These are phyloP conservation scores for Thermothielavioides terrestris DNA, from an alignment of 495 filamentous ascomycete species.

Conservation along the genomic window DNA sequence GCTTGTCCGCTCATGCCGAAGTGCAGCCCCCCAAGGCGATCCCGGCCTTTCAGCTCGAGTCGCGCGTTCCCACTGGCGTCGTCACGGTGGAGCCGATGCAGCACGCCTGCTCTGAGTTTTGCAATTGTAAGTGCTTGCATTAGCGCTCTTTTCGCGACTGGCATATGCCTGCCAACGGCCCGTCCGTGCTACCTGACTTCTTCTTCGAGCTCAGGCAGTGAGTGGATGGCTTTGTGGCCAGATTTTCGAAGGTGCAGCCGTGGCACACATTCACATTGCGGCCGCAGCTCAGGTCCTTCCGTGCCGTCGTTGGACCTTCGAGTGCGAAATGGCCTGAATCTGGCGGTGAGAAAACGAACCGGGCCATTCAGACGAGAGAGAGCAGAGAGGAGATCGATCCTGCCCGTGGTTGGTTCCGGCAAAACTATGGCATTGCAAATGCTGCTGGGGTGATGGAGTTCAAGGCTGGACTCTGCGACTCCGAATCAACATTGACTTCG, in stretches of 20 bases:
- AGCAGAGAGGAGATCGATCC: neutral
- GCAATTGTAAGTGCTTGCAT: neutral
- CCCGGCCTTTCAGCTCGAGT: neutral
- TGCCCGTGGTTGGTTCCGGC: neutral
- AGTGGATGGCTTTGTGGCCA: neutral
- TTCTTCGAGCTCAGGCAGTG: neutral
- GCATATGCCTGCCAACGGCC: neutral
- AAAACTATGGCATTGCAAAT: neutral
- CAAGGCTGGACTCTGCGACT: too few species aligned
- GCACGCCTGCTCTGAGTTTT: neutral
- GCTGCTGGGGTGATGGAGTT: too few species aligned
- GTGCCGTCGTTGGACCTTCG: neutral
- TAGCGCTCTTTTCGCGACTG: neutral
- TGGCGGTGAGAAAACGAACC: conserved; percentile 2
- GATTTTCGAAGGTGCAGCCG: neutral
- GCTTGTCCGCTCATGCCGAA: neutral
- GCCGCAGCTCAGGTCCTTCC: too few species aligned
- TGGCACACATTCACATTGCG: too few species aligned
- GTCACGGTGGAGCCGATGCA: neutral
- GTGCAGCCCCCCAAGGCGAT: neutral
- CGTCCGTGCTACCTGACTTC: neutral
- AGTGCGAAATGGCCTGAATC: neutral
- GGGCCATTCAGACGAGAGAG: neutral
- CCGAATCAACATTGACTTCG: neutral
- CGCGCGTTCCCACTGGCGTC: neutral